Base-by-base conservation (phyloP, 225 moss, liverwort and hornwort species). In the Bryoerythrophyllum caledonicum region DNA sequence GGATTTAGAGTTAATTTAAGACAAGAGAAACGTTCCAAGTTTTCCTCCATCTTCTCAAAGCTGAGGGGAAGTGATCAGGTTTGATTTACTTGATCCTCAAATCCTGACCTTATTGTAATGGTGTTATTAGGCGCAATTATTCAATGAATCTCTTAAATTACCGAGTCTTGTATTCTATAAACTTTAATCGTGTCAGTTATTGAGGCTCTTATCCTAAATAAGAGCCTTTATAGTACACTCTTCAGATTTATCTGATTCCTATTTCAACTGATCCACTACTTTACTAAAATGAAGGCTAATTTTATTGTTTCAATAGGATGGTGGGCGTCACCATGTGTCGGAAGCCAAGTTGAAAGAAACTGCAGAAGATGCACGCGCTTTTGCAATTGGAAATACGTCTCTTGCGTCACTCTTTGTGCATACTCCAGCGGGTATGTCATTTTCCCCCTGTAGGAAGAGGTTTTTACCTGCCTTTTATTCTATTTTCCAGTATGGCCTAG, bases 371-470 rank as follows among this genome's bases (percentile, higher is more conserved):
- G 94, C 94, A 11, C 86, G 91, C 49, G 82, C 83, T 62, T 94
- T 86, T 83, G 94, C 90, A 55, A 84, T 91, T 56, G 94, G 94
- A 41, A 94, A 94, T 76, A 91, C 90, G 75, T 74, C 85, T 26
- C 85, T 94, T 34, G 94, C 91, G 4, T 88, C 94, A 28, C 85
- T 94, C 64, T 94, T 94, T 82, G 94, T 94, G 38, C 94, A 91
- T 57, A 94, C 91, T 62, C 93, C 94, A 72, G 91, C 94, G 13
- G 94, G 94, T 79, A 55, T 65, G 55, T 37, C n/a, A n/a, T n/a
- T n/a, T n/a, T n/a, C n/a, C n/a, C n/a, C n/a, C n/a, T n/a, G n/a
- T n/a, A n/a, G n/a, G n/a, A n/a, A n/a, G n/a, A n/a, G n/a, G n/a
- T 67, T 21, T n/a, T 54, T 65, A 41, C 27, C 0, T 41, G 52